Base-by-base conservation (phyloP, 768 basidiomycete genomes). In the Boletus barrowsii region DNA sequence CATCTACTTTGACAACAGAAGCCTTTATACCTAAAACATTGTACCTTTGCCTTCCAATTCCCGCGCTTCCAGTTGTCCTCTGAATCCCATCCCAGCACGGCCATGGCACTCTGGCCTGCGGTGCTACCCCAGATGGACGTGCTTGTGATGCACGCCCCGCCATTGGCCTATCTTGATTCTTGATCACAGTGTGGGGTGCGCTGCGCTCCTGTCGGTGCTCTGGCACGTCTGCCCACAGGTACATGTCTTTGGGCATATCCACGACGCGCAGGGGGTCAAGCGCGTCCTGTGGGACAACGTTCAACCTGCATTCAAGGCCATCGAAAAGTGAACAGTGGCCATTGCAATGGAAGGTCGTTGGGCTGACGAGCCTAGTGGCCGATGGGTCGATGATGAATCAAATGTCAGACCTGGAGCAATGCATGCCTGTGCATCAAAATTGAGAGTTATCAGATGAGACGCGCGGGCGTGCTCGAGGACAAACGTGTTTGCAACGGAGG, bases 221-320 rank as follows among this genome's bases (percentile, higher is more conserved):
- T 72, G 72, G 74, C 60, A 60, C 11, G 58, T 75, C 15, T 62
- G 66, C 24, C 78, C 76, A 2, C 49, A 58, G 48, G 24, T 75
- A n/a, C 71, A 74, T 41, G 68, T 78, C 7, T 77, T 72, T 59
- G 76, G 78, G 3, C 77, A 78, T 47, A 73, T 77, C 6, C 77
- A 79, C 40, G 65, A 59, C 13, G 72, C 51, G 3, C 52, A 72
- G 39, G 78, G 75, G 7, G 48, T 71, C 13, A 68, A 75, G 51
- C 24, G 35, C 10, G 54, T 73, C 11, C 43, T 36, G 15, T 78
- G 76, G 76, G 62, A 62, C 37, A 44, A 52, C 10, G 65, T 62
- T 3, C 69, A 74, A 59, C 51, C 29, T 26, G 62, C 58, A 18
- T 75, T 63, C 35, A 71, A 75, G 50, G 55, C 65, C 9, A 42